Percentiles rank a stretch among this genome's conserved stretches.
phyloP scores from a whole-genome alignment of 306 rosid species.

The Notholithocarpus densiflorus region DNA sequence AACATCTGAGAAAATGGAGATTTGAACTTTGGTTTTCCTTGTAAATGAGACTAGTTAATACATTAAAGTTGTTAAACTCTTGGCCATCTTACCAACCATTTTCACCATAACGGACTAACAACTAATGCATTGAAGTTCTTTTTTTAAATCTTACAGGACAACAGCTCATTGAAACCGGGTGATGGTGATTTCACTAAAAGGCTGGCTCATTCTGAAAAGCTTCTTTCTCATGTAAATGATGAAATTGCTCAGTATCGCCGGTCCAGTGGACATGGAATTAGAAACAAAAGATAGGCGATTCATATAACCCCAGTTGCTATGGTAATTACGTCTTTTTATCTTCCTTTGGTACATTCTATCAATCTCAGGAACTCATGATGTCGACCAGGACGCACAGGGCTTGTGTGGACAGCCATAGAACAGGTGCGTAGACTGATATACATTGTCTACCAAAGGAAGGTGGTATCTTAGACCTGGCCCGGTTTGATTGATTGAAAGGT shows the following conservation, averaged over 20 bases:
- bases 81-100: background rate
- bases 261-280: conserved; percentile 23
- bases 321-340: background rate
- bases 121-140: conserved; percentile 11
- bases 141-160: conserved; percentile 39
- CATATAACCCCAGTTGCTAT: background rate
- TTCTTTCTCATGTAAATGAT: conserved; percentile 55
- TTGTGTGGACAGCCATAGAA: background rate
- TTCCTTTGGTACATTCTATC: background rate
- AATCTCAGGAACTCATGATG: background rate
- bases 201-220: conserved; percentile 55
- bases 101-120: background rate
- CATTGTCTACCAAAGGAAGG: background rate
- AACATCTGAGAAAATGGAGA: too few relatives aligned
- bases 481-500: background rate
- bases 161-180: conserved; percentile 29
- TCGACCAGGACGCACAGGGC: background rate
- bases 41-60: too few relatives aligned
- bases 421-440: background rate
- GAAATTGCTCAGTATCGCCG: conserved; percentile 50
- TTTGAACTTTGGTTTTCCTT: too few relatives aligned
- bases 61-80: too few relatives aligned
- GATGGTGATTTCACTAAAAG: conserved; percentile 49
- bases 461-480: background rate
- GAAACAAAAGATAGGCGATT: conserved; percentile 22